phyloP scores from a whole-genome alignment of 257 asterid genomes.

The Petunia axillaris region DNA sequence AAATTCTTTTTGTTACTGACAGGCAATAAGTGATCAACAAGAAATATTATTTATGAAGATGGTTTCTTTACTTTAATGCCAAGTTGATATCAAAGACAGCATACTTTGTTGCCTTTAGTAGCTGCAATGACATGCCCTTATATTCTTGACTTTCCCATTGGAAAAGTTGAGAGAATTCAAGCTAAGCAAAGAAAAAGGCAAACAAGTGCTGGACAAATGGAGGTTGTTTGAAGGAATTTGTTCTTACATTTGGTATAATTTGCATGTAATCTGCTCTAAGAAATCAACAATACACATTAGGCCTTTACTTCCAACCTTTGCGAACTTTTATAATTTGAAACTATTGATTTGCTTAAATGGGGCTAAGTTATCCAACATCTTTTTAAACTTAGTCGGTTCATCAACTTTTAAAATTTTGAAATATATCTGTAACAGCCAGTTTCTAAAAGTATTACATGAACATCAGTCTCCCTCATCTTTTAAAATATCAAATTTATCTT shows the following conservation, averaged over 20 bases:
- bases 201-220: background rate
- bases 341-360: too few species aligned
- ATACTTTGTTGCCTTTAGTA: background rate
- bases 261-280: background rate
- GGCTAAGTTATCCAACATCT: too few species aligned
- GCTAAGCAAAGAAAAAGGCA: conserved; percentile 1
- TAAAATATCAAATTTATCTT: too few species aligned
- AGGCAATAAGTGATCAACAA: background rate
- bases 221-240: background rate
- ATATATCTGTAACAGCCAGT: too few species aligned
- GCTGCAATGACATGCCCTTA: background rate
- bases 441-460: too few species aligned
- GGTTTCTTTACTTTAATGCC: background rate
- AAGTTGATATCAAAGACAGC: background rate
- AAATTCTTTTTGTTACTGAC: background rate
- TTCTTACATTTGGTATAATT: background rate
- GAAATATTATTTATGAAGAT: background rate
- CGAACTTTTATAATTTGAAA: background rate
- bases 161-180: background rate
- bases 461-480: too few species aligned
- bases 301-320: background rate
- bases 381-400: too few species aligned
- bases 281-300: background rate
- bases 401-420: too few species aligned
- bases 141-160: background rate